Percentiles rank a stretch among this genome's conserved stretches.
These are phyloP conservation scores for Heterobasidion parviporum DNA, from an alignment of 1,284 basidiomycete species.

Conservation along the genomic window DNA sequence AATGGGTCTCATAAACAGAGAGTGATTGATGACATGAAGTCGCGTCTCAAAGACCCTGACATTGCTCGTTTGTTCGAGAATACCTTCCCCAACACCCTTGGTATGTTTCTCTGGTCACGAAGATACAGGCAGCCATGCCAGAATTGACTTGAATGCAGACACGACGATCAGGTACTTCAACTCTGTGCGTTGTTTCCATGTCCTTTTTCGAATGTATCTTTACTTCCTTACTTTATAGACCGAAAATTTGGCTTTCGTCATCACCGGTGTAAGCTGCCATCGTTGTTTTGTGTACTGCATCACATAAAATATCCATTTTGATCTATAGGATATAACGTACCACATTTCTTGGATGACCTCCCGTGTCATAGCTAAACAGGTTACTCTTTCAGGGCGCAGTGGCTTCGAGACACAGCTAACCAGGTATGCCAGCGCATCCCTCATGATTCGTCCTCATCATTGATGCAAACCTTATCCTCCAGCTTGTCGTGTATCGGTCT, in stretches of 20 bases:
- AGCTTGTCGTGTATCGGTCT: constrained; percentile 63
- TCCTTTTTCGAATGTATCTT: background rate
- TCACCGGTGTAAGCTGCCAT: constrained; percentile 49
- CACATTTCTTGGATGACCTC: constrained; percentile 17
- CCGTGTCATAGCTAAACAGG: no score
- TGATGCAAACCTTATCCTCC: constrained; percentile 6
- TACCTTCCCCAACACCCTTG: constrained; percentile 70
- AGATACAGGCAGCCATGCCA: background rate
- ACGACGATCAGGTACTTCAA: constrained; percentile 71
- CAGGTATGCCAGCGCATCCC: constrained; percentile 34
- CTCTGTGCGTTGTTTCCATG: constrained; percentile 3
- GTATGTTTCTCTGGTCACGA: constrained; percentile 22
- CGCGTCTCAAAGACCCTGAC: constrained; percentile 63
- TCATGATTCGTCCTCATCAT: background rate
- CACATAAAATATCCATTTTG: constrained; percentile 3
- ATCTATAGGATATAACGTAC: constrained; percentile 59
- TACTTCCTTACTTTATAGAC: constrained; percentile 25
- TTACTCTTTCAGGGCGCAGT: constrained; percentile 19
- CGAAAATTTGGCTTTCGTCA: constrained; percentile 67
- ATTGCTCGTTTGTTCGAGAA: constrained; percentile 70
- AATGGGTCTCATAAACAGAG: constrained; percentile 27
- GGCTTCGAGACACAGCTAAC: constrained; percentile 73
- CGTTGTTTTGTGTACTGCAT: background rate
- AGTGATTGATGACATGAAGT: constrained; percentile 64
- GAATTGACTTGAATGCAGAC: constrained; percentile 28